A percentile compares a stretch with the other conserved stretches of the same genome.
Conservation (phyloP, 768 basidiomycete genomes). For the Tremella yokohamensis region DNA sequence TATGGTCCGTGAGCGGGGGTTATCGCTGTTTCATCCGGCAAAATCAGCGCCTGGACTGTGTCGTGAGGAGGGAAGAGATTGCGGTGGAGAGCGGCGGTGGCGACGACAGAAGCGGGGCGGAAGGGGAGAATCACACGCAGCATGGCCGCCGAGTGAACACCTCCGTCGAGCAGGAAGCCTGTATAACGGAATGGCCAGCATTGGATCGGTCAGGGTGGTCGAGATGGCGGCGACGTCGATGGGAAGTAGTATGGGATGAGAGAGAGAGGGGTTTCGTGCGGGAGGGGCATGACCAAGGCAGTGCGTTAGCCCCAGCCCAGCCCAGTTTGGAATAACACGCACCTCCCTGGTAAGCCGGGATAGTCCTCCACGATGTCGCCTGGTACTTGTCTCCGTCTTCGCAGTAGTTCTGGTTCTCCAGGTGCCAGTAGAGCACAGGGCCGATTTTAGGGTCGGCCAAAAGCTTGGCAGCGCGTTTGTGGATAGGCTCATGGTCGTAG, state of each 20-base stretch:
- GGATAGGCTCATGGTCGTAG: constrained; percentile 35
- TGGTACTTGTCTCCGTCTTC: constrained; percentile 69
- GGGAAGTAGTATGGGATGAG: too few species aligned
- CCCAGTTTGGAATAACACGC: too few species aligned
- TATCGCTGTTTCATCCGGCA: constrained; percentile 14
- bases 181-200: constrained; percentile 55
- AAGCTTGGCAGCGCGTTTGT: constrained; percentile 25
- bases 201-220: too few species aligned
- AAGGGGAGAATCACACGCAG: constrained; percentile 61
- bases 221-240: too few species aligned
- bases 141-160: constrained; percentile 40
- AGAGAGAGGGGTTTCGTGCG: too few species aligned
- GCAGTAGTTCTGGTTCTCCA: constrained; percentile 58
- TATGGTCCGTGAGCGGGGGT: constrained; percentile 35
- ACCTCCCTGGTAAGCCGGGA: constrained; percentile 60
- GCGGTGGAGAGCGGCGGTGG: constrained; percentile 66
- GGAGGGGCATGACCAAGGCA: too few species aligned
- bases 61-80: constrained; percentile 73
- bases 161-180: constrained; percentile 67
- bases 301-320: too few species aligned
- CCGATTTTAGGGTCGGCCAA: constrained; percentile 55
- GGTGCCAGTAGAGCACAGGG: constrained; percentile 65
- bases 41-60: constrained; percentile 58
- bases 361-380: constrained; percentile 76
- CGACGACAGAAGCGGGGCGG: constrained; percentile 61